Percentiles rank a stretch among this genome's conserved stretches.
phyloP scores from a whole-genome alignment of 2,329 filamentous ascomycete genomes.

The Trichoderma atroviride region DNA sequence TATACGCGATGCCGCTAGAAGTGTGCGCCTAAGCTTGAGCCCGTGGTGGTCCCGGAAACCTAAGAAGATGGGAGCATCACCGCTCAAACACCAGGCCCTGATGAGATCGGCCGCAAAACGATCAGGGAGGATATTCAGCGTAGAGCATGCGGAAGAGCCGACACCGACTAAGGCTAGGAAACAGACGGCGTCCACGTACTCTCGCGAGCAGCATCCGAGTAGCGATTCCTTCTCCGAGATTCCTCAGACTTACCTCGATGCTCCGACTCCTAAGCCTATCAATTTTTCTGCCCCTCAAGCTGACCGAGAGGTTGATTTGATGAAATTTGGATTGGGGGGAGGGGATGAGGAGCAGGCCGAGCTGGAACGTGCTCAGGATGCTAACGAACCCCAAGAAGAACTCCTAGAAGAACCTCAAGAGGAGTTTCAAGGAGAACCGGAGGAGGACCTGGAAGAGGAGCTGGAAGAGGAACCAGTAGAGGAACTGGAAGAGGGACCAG shows the following conservation, averaged over 20 bases:
- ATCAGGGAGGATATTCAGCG: slow-evolving; percentile 28
- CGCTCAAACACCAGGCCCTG: slow-evolving; percentile 41
- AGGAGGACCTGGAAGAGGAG: neutral
- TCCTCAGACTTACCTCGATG: slow-evolving; percentile 53
- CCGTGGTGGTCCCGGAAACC: slow-evolving; percentile 43
- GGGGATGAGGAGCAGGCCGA: slow-evolving; percentile 2
- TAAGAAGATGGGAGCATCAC: slow-evolving; percentile 37
- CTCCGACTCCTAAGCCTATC: slow-evolving; percentile 49
- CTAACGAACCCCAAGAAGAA: neutral
- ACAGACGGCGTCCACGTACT: slow-evolving; percentile 10
- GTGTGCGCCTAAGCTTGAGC: slow-evolving; percentile 31
- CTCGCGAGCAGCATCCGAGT: slow-evolving; percentile 37
- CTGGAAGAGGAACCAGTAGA: too few species aligned
- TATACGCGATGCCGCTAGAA: slow-evolving; percentile 14
- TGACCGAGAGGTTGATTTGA: slow-evolving; percentile 25
- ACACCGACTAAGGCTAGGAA: slow-evolving; percentile 23
- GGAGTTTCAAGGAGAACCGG: neutral
- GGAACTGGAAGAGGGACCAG: too few species aligned
- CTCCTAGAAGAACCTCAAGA: neutral
- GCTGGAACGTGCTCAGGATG: slow-evolving; percentile 7
- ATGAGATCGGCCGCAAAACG: slow-evolving; percentile 35
- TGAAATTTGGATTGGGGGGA: slow-evolving; percentile 8
- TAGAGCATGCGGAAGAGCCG: slow-evolving; percentile 5
- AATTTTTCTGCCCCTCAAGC: slow-evolving; percentile 7
- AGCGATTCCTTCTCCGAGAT: slow-evolving; percentile 63